These are phyloP conservation scores for Penicillium steckii DNA, from an alignment of 495 filamentous ascomycete genomes.

Conservation along the genomic window DNA sequence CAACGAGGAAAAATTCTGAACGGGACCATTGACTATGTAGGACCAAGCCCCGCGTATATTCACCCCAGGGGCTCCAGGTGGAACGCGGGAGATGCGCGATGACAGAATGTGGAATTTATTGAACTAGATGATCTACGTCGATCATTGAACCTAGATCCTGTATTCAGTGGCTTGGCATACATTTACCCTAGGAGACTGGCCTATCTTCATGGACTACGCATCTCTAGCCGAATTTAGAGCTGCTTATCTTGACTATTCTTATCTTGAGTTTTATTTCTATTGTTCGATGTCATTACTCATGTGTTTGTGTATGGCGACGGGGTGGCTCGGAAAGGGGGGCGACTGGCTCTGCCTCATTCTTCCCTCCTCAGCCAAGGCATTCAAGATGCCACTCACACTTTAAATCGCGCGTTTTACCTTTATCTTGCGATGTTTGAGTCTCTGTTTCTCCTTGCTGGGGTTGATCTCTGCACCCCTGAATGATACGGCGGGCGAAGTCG, in stretches of 20 bases:
- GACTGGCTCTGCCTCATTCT: neutral
- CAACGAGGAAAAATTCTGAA: slow-evolving; percentile 18
- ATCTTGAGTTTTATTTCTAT: neutral
- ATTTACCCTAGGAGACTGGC: slow-evolving; percentile 4
- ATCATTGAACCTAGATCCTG: slow-evolving; percentile 31
- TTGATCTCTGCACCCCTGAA: slow-evolving; percentile 2
- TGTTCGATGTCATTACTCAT: neutral
- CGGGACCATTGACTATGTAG: slow-evolving; percentile 18
- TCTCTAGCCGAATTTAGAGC: neutral
- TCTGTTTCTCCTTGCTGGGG: slow-evolving; percentile 1
- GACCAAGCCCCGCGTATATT: slow-evolving; percentile 29
- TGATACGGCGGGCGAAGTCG: neutral
- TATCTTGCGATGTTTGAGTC: neutral
- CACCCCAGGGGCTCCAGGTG: slow-evolving; percentile 27
- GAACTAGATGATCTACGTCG: slow-evolving; percentile 22
- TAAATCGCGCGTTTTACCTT: neutral
- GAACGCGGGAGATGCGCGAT: slow-evolving; percentile 31
- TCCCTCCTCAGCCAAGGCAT: neutral
- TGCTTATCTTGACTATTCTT: neutral
- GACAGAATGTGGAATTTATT: slow-evolving; percentile 33
- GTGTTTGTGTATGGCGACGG: neutral
- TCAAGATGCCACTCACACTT: neutral
- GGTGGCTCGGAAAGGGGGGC: neutral
- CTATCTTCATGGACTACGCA: slow-evolving; percentile 6
- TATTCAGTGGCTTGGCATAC: slow-evolving; percentile 19